Base-by-base conservation (phyloP, 768 basidiomycete genomes). In the Pleurotus djamor region DNA sequence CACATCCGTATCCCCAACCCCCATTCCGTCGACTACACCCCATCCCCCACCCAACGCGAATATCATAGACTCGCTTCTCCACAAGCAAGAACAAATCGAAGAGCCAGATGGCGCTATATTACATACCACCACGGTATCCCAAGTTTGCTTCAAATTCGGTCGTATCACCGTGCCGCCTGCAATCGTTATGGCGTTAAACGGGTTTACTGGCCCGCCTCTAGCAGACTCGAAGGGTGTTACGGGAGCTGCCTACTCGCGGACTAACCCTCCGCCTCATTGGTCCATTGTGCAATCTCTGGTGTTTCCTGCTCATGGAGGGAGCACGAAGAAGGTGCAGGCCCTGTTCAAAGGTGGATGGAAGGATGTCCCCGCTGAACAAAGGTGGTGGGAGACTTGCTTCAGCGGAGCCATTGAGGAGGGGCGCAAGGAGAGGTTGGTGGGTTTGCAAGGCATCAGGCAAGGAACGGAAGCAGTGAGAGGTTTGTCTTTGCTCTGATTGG, bases 151-250 rank as follows among this genome's bases (percentile, higher is more conserved):
- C 79, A 92, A 92, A 68, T 66, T 79, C 21, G 86, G 84, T 0
- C 81, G 89, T 1, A 86, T 92, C 61, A 91, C 88, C 16, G 79
- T 91, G 57, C 90, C 90, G 1, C 91, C 91, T 10, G 76, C 78
- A 3, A 59, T 92, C 61, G 80, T 81, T 9, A 69, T 91, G 36
- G 87, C 84, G 0, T 63, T 74, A 0, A 84, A 87, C 60, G 91
- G 91, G 0, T 84, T 87, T 61, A 71, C 74, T 17, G 71, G 67
- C 1, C 65, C 73, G 6, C 21, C 21, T 28, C 21, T 28, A 28
- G 21, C 21, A 28, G 21, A 28, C 21, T 28, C 21, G 21, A 28
- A 28, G 21, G 21, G 21, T 28, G 21, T 28, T 28, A 28, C 21
- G 21, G 21, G 65, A 67, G 16, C 57, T 50, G 43, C 66, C 1